These are phyloP conservation scores for Alternaria conjuncta DNA, from an alignment of 2,329 filamentous ascomycete species.

Conservation along the genomic window DNA sequence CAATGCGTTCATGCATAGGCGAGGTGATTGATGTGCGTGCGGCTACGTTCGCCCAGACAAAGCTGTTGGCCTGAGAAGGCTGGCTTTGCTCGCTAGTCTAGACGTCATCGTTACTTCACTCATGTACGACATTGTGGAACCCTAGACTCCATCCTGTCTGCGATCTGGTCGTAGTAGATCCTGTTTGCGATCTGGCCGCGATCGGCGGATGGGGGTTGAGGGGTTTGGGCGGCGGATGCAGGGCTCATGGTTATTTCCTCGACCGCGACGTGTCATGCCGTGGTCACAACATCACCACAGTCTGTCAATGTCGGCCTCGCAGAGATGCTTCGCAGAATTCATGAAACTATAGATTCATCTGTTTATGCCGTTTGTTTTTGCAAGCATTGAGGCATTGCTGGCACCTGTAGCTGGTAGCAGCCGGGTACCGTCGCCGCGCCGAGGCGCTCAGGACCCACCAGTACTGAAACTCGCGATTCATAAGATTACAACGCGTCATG, in stretches of 20 bases:
- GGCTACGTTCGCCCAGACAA: slow-evolving; percentile 3
- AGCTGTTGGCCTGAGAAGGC: slow-evolving; percentile 2
- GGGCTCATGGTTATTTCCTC: slow-evolving; percentile 5
- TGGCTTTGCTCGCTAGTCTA: slow-evolving; percentile 29
- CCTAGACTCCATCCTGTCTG: slow-evolving; percentile 4
- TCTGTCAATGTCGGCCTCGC: neutral
- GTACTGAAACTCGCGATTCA: neutral
- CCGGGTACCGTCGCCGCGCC: neutral
- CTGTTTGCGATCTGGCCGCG: slow-evolving; percentile 1
- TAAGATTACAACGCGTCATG: neutral
- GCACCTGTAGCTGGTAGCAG: neutral
- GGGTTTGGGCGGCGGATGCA: neutral
- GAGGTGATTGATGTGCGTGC: slow-evolving; percentile 19
- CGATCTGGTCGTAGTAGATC: slow-evolving; percentile 2
- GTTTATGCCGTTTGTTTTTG: neutral
- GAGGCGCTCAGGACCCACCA: neutral
- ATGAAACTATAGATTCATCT: neutral
- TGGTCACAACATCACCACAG: slow-evolving; percentile 1
- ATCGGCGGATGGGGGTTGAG: slow-evolving; percentile 7
- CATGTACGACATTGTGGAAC: slow-evolving; percentile 14
- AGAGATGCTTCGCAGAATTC: neutral
- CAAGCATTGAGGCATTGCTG: neutral
- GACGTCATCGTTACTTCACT: slow-evolving; percentile 41
- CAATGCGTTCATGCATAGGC: slow-evolving; percentile 18
- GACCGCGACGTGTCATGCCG: neutral